Percentiles rank a stretch among this genome's conserved stretches.
These are phyloP conservation scores for Verticillium albo-atrum DNA, from an alignment of 2,329 filamentous ascomycete genomes.

Conservation along the genomic window DNA sequence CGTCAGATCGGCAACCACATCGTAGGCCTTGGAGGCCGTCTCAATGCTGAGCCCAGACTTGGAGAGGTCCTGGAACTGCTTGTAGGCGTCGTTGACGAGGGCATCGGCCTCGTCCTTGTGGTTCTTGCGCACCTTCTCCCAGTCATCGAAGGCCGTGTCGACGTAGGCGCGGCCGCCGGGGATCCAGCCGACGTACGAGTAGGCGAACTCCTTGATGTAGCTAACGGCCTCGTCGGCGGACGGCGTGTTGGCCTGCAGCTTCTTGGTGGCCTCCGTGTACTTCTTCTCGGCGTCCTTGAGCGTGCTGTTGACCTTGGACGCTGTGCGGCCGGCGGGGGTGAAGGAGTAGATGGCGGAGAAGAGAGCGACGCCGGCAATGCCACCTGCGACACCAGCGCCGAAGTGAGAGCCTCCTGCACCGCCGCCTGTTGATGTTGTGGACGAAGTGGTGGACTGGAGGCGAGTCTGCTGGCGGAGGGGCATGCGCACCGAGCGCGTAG, in stretches of 20 bases:
- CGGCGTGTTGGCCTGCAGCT: conserved; percentile 58
- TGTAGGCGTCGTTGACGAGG: conserved; percentile 63
- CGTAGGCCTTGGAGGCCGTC: conserved; percentile 56
- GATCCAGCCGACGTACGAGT: conserved; percentile 66
- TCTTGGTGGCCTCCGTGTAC: conserved; percentile 54
- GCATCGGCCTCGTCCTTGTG: conserved; percentile 67
- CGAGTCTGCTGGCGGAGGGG: conserved; percentile 26
- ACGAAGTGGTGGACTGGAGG: conserved; percentile 34
- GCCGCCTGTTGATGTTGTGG: conserved; percentile 16
- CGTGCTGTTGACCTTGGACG: conserved; percentile 39
- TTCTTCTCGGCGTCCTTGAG: conserved; percentile 54
- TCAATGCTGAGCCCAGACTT: conserved; percentile 58
- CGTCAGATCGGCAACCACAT: conserved; percentile 58
- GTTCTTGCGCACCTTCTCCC: conserved; percentile 62
- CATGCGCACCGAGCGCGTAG: conserved; percentile 18
- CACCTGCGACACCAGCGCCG: conserved; percentile 36
- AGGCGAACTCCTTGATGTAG: conserved; percentile 61
- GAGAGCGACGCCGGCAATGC: conserved; percentile 31
- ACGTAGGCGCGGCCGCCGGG: conserved; percentile 67
- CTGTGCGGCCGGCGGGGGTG: conserved; percentile 36
- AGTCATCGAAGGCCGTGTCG: conserved; percentile 64
- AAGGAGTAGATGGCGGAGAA: conserved; percentile 39
- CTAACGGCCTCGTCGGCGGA: conserved; percentile 62
- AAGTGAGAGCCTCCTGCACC: conserved; percentile 25
- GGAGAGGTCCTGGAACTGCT: conserved; percentile 58